A percentile compares a stretch with the other conserved stretches of the same genome.
Conservation (phyloP, 345 rosid genomes). For the Gossypium longicalyx region DNA sequence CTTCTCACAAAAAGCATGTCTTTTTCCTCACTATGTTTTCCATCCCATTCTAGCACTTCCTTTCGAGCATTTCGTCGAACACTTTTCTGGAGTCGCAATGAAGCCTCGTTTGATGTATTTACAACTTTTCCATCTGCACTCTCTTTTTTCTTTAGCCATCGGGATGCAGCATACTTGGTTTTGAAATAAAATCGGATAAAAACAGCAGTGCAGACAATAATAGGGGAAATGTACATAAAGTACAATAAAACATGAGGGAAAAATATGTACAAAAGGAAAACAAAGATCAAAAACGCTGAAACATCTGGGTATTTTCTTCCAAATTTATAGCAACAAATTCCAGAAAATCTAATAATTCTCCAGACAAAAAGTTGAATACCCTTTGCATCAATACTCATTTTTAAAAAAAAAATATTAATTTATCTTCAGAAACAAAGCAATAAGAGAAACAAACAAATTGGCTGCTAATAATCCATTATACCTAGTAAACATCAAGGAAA, state of each 20-base stretch:
- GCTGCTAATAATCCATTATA: neutral
- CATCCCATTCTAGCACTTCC: conserved; percentile 33
- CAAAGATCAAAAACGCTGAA: conserved; percentile 30
- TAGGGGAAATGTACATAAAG: conserved; percentile 46
- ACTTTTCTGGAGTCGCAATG: conserved; percentile 37
- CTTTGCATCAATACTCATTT: conserved; percentile 54
- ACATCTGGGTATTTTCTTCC: conserved; percentile 42
- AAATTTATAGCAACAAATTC: conserved; percentile 24
- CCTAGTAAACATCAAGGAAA: neutral
- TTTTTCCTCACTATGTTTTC: conserved; percentile 19
- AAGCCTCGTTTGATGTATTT: conserved; percentile 23
- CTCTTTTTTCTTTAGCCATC: conserved; percentile 16
- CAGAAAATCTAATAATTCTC: conserved; percentile 37
- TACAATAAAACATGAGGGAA: conserved; percentile 52
- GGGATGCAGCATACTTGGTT: conserved; percentile 6
- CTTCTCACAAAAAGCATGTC: conserved; percentile 17
- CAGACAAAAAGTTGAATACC: conserved; percentile 34
- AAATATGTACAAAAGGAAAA: conserved; percentile 41
- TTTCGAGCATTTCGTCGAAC: conserved; percentile 43
- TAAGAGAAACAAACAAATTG: neutral
- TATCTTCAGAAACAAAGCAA: neutral
- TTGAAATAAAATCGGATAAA: conserved; percentile 24
- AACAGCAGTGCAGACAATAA: conserved; percentile 35
- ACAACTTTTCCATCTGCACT: neutral
- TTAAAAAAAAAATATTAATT: neutral